Evolutionary conservation across 805 yeast species (phyloP), one percentile per base, ranked within the genome.

Genomic region (Ascoidea tarda): DNA sequence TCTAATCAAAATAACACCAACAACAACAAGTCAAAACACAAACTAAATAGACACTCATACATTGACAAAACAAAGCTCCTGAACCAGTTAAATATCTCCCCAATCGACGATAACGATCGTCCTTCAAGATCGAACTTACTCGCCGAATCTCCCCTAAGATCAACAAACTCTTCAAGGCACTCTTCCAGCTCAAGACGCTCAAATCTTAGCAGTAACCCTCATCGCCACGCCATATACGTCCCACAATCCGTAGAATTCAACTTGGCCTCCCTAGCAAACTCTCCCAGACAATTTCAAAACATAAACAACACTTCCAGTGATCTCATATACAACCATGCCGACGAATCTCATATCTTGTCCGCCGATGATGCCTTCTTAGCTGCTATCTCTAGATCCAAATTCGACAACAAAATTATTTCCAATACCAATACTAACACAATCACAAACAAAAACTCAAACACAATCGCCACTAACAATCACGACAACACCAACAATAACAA

Each of bases 341-440:
- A 50, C 28, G 58, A 56, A 47, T 57, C 52, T 32, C 38, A 51
- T 33, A 52, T 56, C 31, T 46, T 54, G 5, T 51, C 54, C 1
- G 58, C 58, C 6, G 51, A 54, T 44, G 58, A 54, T 10, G 58
- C 58, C 6, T 56, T 56, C 38, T 46, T 50, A 10, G 56, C 57
- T 6, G 55, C 54, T 4, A 52, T 56, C 5, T 49, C 48, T 6
- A 38, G 53, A 31, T 47, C 53, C 44, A 38, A 38, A 38, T 10
- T 10, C 14, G 14, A 8, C 8, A 38, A 38, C 8, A 38, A 38
- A 8, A 38, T 2, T 38, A 38, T 10, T 2, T 14, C 4, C 14
- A 38, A 38, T 14, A 38, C 14, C 14, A 38, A 38, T 14, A 38
- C 8, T 38, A 38, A 38, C 44, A 38, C 28, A 21, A 21, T 21